phyloP scores from a whole-genome alignment of 2,329 filamentous ascomycete species.

The Diplodia corticola region DNA sequence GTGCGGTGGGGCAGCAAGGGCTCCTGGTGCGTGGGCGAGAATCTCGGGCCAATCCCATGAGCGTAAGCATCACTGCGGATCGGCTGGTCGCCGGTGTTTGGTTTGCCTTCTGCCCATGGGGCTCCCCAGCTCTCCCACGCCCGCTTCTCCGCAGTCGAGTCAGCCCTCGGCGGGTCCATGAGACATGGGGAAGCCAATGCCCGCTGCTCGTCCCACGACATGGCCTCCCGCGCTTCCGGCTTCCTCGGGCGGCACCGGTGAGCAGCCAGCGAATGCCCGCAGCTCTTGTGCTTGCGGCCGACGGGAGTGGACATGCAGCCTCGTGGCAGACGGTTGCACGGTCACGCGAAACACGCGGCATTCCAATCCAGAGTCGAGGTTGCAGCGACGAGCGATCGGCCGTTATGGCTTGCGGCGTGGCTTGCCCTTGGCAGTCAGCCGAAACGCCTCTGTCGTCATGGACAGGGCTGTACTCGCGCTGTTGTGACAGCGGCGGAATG shows the following conservation, averaged over 20 bases:
- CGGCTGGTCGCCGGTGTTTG: neutral
- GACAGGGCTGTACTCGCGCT: neutral
- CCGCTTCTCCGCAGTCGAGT: slow-evolving; percentile 15
- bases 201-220: neutral
- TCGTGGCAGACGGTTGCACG: slow-evolving; percentile 16
- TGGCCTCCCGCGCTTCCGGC: neutral
- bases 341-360: slow-evolving; percentile 11
- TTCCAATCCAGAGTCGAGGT: slow-evolving; percentile 16
- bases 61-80: neutral
- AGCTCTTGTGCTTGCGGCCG: neutral
- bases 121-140: neutral
- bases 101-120: slow-evolving; percentile 10
- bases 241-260: neutral
- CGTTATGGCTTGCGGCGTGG: slow-evolving; percentile 19
- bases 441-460: slow-evolving; percentile 16
- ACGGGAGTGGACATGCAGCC: neutral
- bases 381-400: slow-evolving; percentile 19
- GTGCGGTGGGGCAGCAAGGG: neutral
- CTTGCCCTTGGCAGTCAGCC: slow-evolving; percentile 16
- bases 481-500: slow-evolving; percentile 6
- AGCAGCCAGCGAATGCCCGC: neutral
- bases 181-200: slow-evolving; percentile 3
- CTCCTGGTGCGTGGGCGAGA: neutral
- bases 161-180: neutral
- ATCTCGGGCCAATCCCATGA: neutral